Percentiles rank a stretch among this genome's conserved stretches.
phyloP scores from a whole-genome alignment of 176 grass and related monocot genomes.

The Tuctoria greenei region DNA sequence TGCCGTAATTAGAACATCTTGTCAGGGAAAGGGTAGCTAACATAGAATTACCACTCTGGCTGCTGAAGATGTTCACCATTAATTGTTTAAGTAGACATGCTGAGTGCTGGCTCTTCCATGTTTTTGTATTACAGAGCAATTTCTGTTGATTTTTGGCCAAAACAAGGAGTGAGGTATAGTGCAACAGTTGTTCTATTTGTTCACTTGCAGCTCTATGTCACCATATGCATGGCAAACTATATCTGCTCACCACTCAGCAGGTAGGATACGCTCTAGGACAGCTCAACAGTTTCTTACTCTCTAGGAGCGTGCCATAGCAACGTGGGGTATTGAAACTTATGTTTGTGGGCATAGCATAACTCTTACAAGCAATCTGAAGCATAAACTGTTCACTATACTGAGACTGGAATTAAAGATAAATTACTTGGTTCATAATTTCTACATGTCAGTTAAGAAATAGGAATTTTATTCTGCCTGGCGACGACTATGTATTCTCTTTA shows the following conservation, averaged over 20 bases:
- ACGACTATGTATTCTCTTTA: not conserved
- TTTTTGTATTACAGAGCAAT: not conserved
- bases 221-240: not conserved
- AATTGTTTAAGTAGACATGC: conserved; percentile 10
- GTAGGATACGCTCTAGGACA: not conserved
- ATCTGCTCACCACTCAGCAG: not conserved
- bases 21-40: not conserved
- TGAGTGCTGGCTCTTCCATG: not conserved
- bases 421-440: not conserved
- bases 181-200: not conserved
- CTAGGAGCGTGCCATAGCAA: not conserved
- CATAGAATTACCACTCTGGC: conserved; percentile 7
- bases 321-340: not conserved
- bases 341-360: not conserved
- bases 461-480: not conserved
- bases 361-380: not conserved
- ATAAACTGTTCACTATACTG: conserved; percentile 2
- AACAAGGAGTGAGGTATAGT: not conserved
- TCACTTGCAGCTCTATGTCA: conserved; percentile 12
- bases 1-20: not conserved
- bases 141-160: not conserved
- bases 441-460: not conserved
- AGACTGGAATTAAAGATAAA: not conserved
- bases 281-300: not conserved
- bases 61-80: conserved; percentile 8